These are phyloP conservation scores for Phytophthora quininea DNA, from an alignment of 352 stramenopile genomes.

Conservation along the genomic window DNA sequence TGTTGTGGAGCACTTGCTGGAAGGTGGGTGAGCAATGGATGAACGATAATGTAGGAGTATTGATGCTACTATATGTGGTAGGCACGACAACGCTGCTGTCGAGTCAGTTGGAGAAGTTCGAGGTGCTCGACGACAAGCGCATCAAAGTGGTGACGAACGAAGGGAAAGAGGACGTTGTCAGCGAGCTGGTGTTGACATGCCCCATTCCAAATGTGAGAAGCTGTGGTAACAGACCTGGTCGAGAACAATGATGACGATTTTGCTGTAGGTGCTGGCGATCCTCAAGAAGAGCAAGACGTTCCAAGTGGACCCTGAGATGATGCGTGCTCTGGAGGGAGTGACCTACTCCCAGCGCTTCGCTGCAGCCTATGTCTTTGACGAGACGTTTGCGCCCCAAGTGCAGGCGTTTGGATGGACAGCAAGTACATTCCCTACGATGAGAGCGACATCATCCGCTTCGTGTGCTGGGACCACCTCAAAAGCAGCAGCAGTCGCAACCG, in stretches of 20 bases:
- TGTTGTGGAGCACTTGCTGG: constrained; percentile 59
- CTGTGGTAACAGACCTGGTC: constrained; percentile 3
- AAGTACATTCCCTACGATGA: constrained; percentile 64
- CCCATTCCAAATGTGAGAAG: constrained; percentile 56
- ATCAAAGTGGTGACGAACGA: constrained; percentile 52
- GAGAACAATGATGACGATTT: constrained; percentile 1
- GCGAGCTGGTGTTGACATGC: constrained; percentile 73
- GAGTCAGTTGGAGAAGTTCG: constrained; percentile 53
- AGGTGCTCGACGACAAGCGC: constrained; percentile 52
- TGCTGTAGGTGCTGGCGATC: constrained; percentile 53
- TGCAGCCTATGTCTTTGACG: constrained; percentile 66
- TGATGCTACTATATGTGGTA: constrained; percentile 9
- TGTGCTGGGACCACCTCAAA: constrained; percentile 85
- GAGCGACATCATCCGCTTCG: constrained; percentile 71
- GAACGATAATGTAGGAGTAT: no score
- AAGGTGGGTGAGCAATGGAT: constrained; percentile 27
- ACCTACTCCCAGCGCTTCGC: constrained; percentile 77
- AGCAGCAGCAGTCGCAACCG: constrained; percentile 20
- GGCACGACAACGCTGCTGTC: constrained; percentile 49
- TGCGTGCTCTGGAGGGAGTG: constrained; percentile 51
- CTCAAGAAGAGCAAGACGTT: constrained; percentile 58
- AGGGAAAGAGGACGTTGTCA: constrained; percentile 59
- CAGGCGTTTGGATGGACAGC: constrained; percentile 59
- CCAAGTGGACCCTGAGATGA: constrained; percentile 22
- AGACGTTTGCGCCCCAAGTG: constrained; percentile 39